Evolutionary conservation across 495 filamentous ascomycete genomes (phyloP), one percentile per base, ranked within the genome.

Genomic region (Penicillium goetzii): DNA sequence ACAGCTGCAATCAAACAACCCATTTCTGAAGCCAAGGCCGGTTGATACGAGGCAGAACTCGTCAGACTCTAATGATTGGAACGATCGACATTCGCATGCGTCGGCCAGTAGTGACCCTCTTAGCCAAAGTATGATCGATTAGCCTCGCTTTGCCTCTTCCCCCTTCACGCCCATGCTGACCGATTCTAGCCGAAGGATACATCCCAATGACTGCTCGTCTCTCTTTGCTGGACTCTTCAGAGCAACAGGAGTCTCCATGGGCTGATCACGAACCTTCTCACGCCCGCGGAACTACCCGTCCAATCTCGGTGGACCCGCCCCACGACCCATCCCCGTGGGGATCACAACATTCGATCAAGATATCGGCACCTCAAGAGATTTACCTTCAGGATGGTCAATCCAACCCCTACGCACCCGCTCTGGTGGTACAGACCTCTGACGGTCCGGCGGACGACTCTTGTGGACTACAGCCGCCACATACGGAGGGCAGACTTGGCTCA

Each of bases 131-230:
- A 73, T 36, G 68, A 21, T 47, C 3, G 11, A 26, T 47, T 43
- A 47, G 28, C 28, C 25, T 26, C 30, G 30, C 50, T 8, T 32
- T 53, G 14, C 25, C 23, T 12, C n/a, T 23, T 53, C 14, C 36
- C n/a, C 23, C 45, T 25, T 15, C 45, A 9, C 19, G 41, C 4
- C 30, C 15, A 51, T 68, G 49, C 66, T 74, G 12, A 62, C 58
- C 51, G 38, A 64, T 41, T 43, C 3, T 53, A 81, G 79, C 74
- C 50, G 78, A 78, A 28, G 79, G 79, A 11, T 76, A 76, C 63
- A 81, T 81, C 50, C 77, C 79, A 12, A 81, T 81, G 79, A 79
- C 79, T 19, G 79, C 78, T 4, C 74, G 79, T 7, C 55, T 81
- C 34, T 81, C 79, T 23, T 69, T 81, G 15, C 61, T 79, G 26